Percentiles rank a stretch among this genome's conserved stretches.
Conservation (phyloP, 169 alveolate species). For the Blepharisma undulans region DNA sequence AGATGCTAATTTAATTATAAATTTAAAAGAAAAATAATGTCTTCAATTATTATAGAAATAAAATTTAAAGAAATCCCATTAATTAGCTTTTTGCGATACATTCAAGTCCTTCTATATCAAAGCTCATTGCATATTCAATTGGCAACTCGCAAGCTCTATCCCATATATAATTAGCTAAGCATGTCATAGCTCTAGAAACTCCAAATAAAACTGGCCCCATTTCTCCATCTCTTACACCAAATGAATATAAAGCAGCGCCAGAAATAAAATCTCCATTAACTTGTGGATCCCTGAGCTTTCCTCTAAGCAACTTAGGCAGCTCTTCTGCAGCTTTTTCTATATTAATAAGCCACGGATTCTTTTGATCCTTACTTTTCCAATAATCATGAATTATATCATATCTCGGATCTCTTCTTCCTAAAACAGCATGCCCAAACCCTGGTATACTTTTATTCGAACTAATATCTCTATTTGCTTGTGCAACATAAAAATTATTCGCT, state of each 20-base stretch:
- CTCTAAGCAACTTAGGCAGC: constrained; percentile 88
- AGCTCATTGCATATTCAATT: constrained; percentile 84
- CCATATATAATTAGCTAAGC: constrained; percentile 83
- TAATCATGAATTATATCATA: constrained; percentile 73
- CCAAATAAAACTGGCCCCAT: constrained; percentile 95
- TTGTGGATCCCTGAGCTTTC: constrained; percentile 93
- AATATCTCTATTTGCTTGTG: constrained; percentile 11
- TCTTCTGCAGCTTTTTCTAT: constrained; percentile 83
- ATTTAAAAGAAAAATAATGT: no score
- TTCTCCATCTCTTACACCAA: constrained; percentile 88
- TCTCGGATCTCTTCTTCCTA: constrained; percentile 95
- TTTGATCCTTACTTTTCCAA: constrained; percentile 83
- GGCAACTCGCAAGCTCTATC: constrained; percentile 84
- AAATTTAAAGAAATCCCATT: background rate
- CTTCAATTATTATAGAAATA: background rate
- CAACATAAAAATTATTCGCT: background rate
- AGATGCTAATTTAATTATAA: no score
- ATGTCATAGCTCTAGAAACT: constrained; percentile 93
- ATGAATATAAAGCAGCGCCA: constrained; percentile 91
- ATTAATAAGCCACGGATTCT: constrained; percentile 85
- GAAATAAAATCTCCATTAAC: constrained; percentile 97
- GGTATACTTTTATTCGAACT: constrained; percentile 90
- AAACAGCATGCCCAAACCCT: constrained; percentile 97
- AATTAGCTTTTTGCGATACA: background rate
- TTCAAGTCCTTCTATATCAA: background rate